These are phyloP conservation scores for Lepidium aucheri DNA, from an alignment of 345 rosid species.

Conservation along the genomic window DNA sequence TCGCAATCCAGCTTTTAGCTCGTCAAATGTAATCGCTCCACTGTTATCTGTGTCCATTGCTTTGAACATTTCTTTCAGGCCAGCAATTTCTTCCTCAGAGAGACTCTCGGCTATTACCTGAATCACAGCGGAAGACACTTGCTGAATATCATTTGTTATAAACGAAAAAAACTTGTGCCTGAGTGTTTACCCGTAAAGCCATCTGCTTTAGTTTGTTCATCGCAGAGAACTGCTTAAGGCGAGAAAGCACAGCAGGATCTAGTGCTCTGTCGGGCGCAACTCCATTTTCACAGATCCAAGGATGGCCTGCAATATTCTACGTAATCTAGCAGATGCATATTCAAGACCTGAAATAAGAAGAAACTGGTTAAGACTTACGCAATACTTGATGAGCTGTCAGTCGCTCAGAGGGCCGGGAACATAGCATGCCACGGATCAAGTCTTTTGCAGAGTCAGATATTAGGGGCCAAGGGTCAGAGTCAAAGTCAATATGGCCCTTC, in stretches of 20 bases:
- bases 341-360: background rate
- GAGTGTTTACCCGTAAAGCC: slow-evolving; percentile 75
- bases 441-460: slow-evolving; percentile 89
- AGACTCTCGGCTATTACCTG: slow-evolving; percentile 99
- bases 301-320: slow-evolving; percentile 57
- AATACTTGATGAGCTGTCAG: slow-evolving; percentile 93
- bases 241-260: slow-evolving; percentile 95
- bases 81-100: slow-evolving; percentile 98
- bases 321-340: background rate
- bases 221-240: slow-evolving; percentile 93
- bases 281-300: slow-evolving; percentile 97
- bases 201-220: slow-evolving; percentile 98
- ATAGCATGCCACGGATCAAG: slow-evolving; percentile 76
- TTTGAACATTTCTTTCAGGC: slow-evolving; percentile 83
- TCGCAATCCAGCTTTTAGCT: slow-evolving; percentile 90
- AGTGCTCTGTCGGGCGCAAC: slow-evolving; percentile 95
- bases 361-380: slow-evolving; percentile 46
- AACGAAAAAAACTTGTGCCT: background rate
- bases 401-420: slow-evolving; percentile 68
- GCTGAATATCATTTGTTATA: background rate
- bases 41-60: slow-evolving; percentile 95
- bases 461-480: slow-evolving; percentile 94
- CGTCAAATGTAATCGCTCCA: slow-evolving; percentile 97
- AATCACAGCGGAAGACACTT: slow-evolving; percentile 11
- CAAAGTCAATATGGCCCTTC: slow-evolving; percentile 88